These are phyloP conservation scores for Xerocomus minutiporus DNA, from an alignment of 1,284 basidiomycete species.

Conservation along the genomic window DNA sequence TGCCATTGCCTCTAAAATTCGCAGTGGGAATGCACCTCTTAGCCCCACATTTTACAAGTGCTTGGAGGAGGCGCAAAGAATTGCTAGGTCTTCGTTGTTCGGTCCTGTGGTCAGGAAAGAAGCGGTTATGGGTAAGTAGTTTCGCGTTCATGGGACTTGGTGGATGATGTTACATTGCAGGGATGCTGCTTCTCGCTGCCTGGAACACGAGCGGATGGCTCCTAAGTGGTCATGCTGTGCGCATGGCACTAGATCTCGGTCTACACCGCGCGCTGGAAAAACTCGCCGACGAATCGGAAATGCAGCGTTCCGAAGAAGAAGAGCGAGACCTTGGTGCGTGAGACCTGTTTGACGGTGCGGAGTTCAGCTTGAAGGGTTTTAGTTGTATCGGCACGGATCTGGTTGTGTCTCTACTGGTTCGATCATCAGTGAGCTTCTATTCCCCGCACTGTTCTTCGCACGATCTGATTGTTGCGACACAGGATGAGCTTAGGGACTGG, in stretches of 20 bases:
- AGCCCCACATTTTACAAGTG: constrained; percentile 84
- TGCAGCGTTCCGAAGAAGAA: constrained; percentile 72
- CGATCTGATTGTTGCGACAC: constrained; percentile 19
- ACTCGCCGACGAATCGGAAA: constrained; percentile 69
- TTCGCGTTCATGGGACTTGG: constrained; percentile 3
- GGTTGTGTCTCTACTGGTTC: constrained; percentile 92
- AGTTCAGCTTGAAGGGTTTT: constrained; percentile 15
- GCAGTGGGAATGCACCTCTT: constrained; percentile 82
- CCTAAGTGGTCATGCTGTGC: constrained; percentile 87
- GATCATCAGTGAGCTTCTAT: constrained; percentile 71
- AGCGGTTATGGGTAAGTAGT: constrained; percentile 74
- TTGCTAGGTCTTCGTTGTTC: constrained; percentile 87
- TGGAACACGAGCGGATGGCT: constrained; percentile 96
- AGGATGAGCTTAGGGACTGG: constrained; percentile 91
- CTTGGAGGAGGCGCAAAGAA: constrained; percentile 90
- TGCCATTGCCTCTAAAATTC: constrained; percentile 86
- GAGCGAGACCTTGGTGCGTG: constrained; percentile 77
- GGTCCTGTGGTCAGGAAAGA: constrained; percentile 90
- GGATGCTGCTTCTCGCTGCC: constrained; percentile 85
- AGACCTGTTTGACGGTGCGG: constrained; percentile 1
- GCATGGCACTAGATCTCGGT: constrained; percentile 91
- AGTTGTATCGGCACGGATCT: constrained; percentile 90
- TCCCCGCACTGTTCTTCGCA: constrained; percentile 3
- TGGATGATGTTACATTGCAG: constrained; percentile 35
- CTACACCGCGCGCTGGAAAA: constrained; percentile 88